phyloP scores from a whole-genome alignment of 805 yeast species.

The Yarrowia sp. region DNA sequence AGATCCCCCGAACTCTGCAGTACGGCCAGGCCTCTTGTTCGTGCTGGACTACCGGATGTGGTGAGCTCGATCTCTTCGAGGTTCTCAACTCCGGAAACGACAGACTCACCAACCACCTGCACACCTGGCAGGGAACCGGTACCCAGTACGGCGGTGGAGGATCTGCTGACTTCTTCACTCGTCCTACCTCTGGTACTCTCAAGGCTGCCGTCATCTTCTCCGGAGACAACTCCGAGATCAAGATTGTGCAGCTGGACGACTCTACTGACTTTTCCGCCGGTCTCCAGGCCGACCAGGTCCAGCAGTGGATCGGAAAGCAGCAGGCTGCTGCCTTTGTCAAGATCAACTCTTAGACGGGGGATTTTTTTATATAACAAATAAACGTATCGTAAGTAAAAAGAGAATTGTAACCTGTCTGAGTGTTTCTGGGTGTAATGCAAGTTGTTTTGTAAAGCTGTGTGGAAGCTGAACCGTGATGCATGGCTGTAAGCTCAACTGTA shows the following conservation, averaged over 20 bases:
- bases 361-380: slow-evolving; percentile 9
- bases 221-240: slow-evolving; percentile 32
- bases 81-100: slow-evolving; percentile 72
- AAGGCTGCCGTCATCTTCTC: slow-evolving; percentile 89
- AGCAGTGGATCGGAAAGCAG: slow-evolving; percentile 26
- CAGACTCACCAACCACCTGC: slow-evolving; percentile 45
- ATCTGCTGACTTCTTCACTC: slow-evolving; percentile 76
- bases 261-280: slow-evolving; percentile 14
- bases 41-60: slow-evolving; percentile 97
- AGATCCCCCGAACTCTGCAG: slow-evolving; percentile 94
- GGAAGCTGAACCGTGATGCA: no score
- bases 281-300: slow-evolving; percentile 4
- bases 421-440: no score
- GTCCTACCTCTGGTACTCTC: slow-evolving; percentile 76
- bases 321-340: slow-evolving; percentile 27
- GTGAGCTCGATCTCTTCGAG: slow-evolving; percentile 95
- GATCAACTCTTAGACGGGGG: slow-evolving; percentile 25
- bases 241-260: slow-evolving; percentile 31
- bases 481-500: no score
- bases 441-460: no score
- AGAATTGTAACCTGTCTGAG: no score
- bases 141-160: slow-evolving; percentile 81
- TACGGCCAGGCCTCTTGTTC: slow-evolving; percentile 85
- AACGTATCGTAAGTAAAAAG: not conserved
- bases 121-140: slow-evolving; percentile 44